Evolutionary conservation across 371 early-diverging fungal genomes (phyloP).

Genomic region (Basidiobolus heterosporus): DNA sequence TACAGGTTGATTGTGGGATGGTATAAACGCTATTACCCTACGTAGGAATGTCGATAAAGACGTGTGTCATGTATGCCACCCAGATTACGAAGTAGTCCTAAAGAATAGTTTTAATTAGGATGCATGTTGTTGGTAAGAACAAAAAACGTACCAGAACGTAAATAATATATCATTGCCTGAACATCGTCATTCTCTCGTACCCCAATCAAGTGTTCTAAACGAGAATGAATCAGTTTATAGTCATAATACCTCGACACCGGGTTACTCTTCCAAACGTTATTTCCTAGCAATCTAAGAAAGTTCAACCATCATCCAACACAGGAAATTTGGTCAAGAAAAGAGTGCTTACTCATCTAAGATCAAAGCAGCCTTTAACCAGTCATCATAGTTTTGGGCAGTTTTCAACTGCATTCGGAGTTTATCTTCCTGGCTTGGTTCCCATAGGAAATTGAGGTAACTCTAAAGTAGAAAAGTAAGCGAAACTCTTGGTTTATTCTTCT

Average conservation of each 20-base stretch:
- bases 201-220: slow-evolving; percentile 29
- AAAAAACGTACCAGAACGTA: slow-evolving; percentile 24
- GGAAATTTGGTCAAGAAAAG: background rate
- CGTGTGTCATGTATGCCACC: slow-evolving; percentile 51
- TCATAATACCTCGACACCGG: slow-evolving; percentile 42
- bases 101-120: background rate
- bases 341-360: slow-evolving; percentile 30
- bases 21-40: slow-evolving; percentile 19
- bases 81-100: slow-evolving; percentile 45
- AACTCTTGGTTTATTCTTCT: too few relatives aligned
- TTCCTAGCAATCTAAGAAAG: slow-evolving; percentile 4
- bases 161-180: slow-evolving; percentile 32
- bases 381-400: slow-evolving; percentile 29
- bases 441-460: background rate
- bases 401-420: slow-evolving; percentile 15
- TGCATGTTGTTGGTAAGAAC: background rate
- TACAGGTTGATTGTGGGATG: background rate
- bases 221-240: slow-evolving; percentile 34
- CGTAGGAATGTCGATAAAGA: slow-evolving; percentile 32
- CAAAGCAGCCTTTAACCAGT: slow-evolving; percentile 34
- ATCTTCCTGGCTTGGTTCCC: slow-evolving; percentile 17
- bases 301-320: slow-evolving; percentile 6
- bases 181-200: slow-evolving; percentile 33
- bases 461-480: too few relatives aligned
- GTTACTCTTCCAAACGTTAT: slow-evolving; percentile 32